Base-by-base conservation (phyloP, 1,284 basidiomycete species). In the Boletus smithii region DNA sequence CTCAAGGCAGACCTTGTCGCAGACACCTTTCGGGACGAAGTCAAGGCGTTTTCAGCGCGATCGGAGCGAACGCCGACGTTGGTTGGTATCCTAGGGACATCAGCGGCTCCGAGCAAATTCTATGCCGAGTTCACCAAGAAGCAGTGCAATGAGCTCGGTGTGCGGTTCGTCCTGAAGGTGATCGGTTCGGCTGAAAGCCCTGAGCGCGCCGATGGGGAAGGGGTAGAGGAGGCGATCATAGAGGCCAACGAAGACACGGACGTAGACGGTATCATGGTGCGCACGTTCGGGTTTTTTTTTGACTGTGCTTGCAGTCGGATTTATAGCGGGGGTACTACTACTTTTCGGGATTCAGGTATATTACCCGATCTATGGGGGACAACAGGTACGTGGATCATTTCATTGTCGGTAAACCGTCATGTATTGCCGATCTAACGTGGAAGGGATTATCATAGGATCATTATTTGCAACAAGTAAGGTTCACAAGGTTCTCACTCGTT, bases 61-160 rank as follows among this genome's bases (percentile, higher is more conserved):
- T 63, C 64, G 29, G 42, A 69, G 5, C 72, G 71, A 22, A 63
- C 69, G 18, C 91, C 93, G 5, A 91, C 85, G 62, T 78, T 99
- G 20, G 86, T 98, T 46, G 95, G 95, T 8, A 97, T 98, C 58
- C 78, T 99, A 22, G 88, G 91, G 1, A 97, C 93, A 1, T 81
- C 84, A 0, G 86, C 87, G 39, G 83, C 85, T 4, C 94, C 95
- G 2, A 95, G 93, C 62, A 84, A 81, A 61, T 86, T 80, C 54
- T 99, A 99, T 63, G 91, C 95, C 14, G 88, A 95, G 56, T 98
- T 97, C 69, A 98, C 95, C 34, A 80, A 79, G 67, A 93, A 87
- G 62, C 92, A 95, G 52, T 98, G 95, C 68, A 81, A 90, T 47
- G 85, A 83, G 34, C 79, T 97, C 31, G 94, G 93, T 0, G 85